phyloP scores from a whole-genome alignment of 192 early-diverging fungal species.

The Backusella psychrophila region DNA sequence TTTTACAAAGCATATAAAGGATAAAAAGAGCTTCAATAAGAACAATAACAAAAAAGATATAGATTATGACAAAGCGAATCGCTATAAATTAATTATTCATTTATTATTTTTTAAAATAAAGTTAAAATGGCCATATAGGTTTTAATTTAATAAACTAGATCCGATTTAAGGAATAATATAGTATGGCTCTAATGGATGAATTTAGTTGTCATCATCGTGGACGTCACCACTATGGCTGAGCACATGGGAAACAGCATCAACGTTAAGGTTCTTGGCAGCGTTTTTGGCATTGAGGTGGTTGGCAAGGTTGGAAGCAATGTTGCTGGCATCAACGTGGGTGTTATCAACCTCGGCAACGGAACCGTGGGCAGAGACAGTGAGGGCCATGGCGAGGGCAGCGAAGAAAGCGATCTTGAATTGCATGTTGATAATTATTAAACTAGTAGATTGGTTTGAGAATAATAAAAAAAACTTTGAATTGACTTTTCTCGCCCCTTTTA shows the following conservation, averaged over 20 bases:
- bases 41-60: neutral
- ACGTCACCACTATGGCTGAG: neutral
- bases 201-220: neutral
- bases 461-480: neutral
- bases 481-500: neutral
- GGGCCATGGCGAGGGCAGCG: neutral
- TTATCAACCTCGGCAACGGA: neutral
- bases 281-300: neutral
- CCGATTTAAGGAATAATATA: neutral
- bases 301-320: neutral
- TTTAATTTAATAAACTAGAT: conserved; percentile 1
- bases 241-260: neutral
- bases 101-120: neutral
- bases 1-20: no score
- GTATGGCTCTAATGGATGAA: neutral
- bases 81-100: neutral
- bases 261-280: neutral
- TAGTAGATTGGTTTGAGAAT: neutral
- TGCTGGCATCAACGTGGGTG: neutral
- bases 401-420: neutral
- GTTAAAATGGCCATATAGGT: neutral
- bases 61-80: neutral
- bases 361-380: neutral
- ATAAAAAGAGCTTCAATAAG: no score
- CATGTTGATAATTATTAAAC: neutral